phyloP scores from a whole-genome alignment of 305 asterid genomes.

The Fraxinus dipetala region DNA sequence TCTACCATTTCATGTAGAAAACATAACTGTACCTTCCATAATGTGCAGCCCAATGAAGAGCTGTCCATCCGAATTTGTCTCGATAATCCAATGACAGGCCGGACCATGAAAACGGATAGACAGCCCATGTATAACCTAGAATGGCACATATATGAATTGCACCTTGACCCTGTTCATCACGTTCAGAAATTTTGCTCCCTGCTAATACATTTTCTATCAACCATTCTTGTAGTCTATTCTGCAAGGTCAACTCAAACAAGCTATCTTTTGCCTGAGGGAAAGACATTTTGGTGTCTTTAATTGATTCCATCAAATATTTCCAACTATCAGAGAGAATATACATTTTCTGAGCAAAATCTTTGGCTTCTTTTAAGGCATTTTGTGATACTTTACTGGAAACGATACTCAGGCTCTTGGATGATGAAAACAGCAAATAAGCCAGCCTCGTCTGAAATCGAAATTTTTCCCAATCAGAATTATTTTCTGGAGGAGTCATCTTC shows the following conservation, averaged over 20 bases:
- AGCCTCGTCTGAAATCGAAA: slow-evolving; percentile 75
- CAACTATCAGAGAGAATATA: slow-evolving; percentile 50
- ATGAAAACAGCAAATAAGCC: slow-evolving; percentile 73
- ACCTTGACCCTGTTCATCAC: slow-evolving; percentile 89
- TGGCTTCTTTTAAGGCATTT: slow-evolving; percentile 64
- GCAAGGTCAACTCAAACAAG: slow-evolving; percentile 72
- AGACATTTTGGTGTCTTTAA: slow-evolving; percentile 48
- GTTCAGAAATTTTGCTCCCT: slow-evolving; percentile 60
- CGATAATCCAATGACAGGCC: slow-evolving; percentile 86
- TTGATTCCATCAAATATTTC: slow-evolving; percentile 49
- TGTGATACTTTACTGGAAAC: slow-evolving; percentile 53
- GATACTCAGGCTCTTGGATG: slow-evolving; percentile 55
- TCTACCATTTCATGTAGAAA: not conserved
- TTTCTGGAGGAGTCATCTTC: slow-evolving; percentile 34
- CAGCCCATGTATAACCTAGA: slow-evolving; percentile 88
- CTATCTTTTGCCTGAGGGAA: slow-evolving; percentile 66
- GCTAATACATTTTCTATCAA: slow-evolving; percentile 68
- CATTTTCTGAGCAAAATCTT: slow-evolving; percentile 54
- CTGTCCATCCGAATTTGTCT: slow-evolving; percentile 94
- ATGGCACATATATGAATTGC: slow-evolving; percentile 93
- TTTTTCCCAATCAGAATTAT: slow-evolving; percentile 58
- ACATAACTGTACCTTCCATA: slow-evolving; percentile 63
- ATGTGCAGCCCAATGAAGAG: slow-evolving; percentile 97
- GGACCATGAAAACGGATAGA: slow-evolving; percentile 77
- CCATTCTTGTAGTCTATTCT: slow-evolving; percentile 76